A percentile compares a stretch with the other conserved stretches of the same genome.
phyloP scores from a whole-genome alignment of 202 grass and related monocot species.

The Tripidium arundinaceum region DNA sequence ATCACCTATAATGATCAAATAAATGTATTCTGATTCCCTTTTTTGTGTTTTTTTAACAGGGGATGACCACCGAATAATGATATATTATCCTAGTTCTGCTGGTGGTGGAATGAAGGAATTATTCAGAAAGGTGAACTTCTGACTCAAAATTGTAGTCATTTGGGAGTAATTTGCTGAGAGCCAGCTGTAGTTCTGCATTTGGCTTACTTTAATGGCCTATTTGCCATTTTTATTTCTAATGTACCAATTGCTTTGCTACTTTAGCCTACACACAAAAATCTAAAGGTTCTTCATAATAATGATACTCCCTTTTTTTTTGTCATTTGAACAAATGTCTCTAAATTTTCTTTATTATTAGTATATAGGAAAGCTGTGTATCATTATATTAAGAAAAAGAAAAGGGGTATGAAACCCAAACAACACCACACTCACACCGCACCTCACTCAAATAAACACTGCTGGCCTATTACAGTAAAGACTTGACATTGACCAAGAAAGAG shows the following conservation, averaged over 20 bases:
- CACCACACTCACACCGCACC: no score
- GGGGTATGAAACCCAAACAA: no score
- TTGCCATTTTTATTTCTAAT: background rate
- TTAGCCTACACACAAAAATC: background rate
- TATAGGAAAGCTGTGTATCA: no score
- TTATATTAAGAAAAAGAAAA: no score
- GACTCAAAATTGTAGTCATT: conserved; percentile 8
- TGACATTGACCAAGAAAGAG: no score
- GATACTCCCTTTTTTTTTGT: background rate
- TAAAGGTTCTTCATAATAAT: background rate
- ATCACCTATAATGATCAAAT: conserved; percentile 22
- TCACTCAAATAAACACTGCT: no score
- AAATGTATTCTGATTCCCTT: conserved; percentile 1
- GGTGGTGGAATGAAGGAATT: conserved; percentile 99
- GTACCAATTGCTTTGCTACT: background rate
- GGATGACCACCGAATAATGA: conserved; percentile 99
- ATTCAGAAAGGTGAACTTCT: conserved; percentile 78
- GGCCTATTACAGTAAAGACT: no score
- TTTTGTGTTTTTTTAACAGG: conserved; percentile 42
- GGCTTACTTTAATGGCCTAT: background rate
- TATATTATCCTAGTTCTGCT: conserved; percentile 98
- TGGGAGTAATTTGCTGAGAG: background rate
- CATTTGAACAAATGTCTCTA: conserved; percentile 13
- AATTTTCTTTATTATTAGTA: conserved; percentile 8
- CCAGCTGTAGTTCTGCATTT: background rate